Evolutionary conservation across 371 early-diverging fungal genomes (phyloP).

Genomic region (Mucor mucedo): DNA sequence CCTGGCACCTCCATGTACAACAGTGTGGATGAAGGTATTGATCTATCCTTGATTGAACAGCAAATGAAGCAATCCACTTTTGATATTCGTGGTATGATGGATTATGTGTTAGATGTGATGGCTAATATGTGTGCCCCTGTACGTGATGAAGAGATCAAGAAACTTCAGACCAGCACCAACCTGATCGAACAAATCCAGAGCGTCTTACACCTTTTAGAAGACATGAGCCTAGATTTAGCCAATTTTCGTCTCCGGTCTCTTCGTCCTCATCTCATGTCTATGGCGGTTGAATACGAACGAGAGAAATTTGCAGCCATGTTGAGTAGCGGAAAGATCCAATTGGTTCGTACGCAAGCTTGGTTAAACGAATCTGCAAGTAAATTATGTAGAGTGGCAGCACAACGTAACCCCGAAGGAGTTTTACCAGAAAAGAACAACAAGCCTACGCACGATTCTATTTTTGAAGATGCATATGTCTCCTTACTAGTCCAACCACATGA

Average conservation of each 20-base stretch:
- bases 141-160: constrained; percentile 66
- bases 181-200: constrained; percentile 13
- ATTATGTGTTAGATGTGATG: constrained; percentile 60
- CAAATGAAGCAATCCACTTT: constrained; percentile 55
- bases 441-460: constrained; percentile 40
- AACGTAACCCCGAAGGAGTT: constrained; percentile 70
- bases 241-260: constrained; percentile 69
- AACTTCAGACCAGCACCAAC: constrained; percentile 19
- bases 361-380: constrained; percentile 41
- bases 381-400: constrained; percentile 44
- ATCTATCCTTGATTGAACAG: constrained; percentile 62
- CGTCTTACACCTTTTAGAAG: constrained; percentile 53
- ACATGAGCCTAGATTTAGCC: constrained; percentile 78
- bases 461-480: constrained; percentile 68
- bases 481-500: constrained; percentile 49
- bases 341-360: constrained; percentile 66
- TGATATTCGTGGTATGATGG: constrained; percentile 48
- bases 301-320: constrained; percentile 64
- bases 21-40: constrained; percentile 63
- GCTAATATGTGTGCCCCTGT: constrained; percentile 76
- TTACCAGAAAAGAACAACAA: constrained; percentile 45
- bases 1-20: constrained; percentile 33
- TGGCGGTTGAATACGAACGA: constrained; percentile 76
- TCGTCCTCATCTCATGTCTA: constrained; percentile 65
- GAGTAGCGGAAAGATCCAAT: constrained; percentile 38